These are phyloP conservation scores for Triticum urartu DNA, from an alignment of 176 grass and related monocot genomes.

Conservation along the genomic window DNA sequence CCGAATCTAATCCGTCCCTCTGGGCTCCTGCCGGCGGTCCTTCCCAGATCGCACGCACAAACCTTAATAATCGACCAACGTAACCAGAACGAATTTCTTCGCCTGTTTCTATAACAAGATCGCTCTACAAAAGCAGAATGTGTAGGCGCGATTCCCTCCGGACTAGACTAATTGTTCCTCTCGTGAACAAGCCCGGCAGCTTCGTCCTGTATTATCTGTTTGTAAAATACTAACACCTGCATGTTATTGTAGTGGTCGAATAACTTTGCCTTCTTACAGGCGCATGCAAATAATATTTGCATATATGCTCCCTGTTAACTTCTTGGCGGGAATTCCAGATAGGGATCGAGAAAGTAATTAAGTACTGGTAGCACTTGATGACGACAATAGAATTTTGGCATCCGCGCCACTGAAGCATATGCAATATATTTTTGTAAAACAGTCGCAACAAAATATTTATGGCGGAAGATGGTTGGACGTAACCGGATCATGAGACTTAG, in stretches of 20 bases:
- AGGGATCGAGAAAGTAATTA: neutral
- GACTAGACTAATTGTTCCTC: neutral
- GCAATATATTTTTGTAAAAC: too few relatives aligned
- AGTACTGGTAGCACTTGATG: too few relatives aligned
- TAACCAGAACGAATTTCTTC: neutral
- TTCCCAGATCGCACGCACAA: constrained; percentile 12
- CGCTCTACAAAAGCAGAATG: constrained; percentile 6
- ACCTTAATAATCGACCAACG: neutral
- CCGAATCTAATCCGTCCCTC: neutral
- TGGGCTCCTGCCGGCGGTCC: neutral
- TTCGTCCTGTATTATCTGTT: neutral
- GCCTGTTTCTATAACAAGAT: neutral
- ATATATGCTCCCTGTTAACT: constrained; percentile 3
- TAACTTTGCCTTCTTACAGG: constrained; percentile 4
- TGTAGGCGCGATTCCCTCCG: neutral
- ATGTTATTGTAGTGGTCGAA: neutral
- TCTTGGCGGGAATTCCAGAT: neutral
- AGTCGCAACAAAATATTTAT: too few relatives aligned
- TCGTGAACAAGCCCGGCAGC: constrained; percentile 15
- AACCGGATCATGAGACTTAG: too few relatives aligned
- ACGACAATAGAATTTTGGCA: too few relatives aligned
- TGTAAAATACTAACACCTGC: neutral
- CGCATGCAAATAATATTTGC: neutral
- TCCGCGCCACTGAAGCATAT: too few relatives aligned
- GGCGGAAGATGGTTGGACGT: too few relatives aligned